These are phyloP conservation scores for Stagonosporopsis vannaccii DNA, from an alignment of 2,329 filamentous ascomycete species.

Conservation along the genomic window DNA sequence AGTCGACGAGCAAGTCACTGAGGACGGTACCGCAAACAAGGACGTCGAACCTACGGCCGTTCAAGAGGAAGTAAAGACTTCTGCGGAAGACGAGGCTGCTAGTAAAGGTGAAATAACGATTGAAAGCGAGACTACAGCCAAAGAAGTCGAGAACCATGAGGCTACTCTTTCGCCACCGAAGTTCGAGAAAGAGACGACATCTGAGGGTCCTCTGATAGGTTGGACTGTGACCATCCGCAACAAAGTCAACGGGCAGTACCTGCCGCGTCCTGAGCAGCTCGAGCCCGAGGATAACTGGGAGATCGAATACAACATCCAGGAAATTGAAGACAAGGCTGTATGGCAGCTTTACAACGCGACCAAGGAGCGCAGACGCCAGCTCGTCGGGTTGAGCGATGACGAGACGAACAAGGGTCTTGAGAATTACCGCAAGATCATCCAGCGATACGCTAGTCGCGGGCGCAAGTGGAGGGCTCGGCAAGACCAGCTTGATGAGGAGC, in stretches of 20 bases:
- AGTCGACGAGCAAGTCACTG: slow-evolving; percentile 43
- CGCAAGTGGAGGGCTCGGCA: slow-evolving; percentile 64
- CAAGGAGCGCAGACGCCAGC: slow-evolving; percentile 63
- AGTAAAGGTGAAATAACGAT: slow-evolving; percentile 7
- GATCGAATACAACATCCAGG: slow-evolving; percentile 79
- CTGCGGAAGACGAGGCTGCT: not conserved
- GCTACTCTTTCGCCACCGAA: not conserved
- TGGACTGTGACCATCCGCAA: slow-evolving; percentile 77
- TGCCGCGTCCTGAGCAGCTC: slow-evolving; percentile 66
- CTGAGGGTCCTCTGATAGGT: slow-evolving; percentile 62
- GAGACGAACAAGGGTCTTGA: slow-evolving; percentile 47
- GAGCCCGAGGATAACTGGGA: slow-evolving; percentile 65
- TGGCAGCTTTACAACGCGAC: slow-evolving; percentile 47
- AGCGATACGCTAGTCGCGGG: slow-evolving; percentile 62
- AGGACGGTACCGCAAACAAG: slow-evolving; percentile 25
- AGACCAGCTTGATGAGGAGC: slow-evolving; percentile 59
- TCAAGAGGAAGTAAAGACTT: not conserved
- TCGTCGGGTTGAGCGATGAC: slow-evolving; percentile 50
- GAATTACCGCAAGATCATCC: slow-evolving; percentile 56
- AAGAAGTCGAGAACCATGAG: not conserved
- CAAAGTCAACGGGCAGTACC: slow-evolving; percentile 70
- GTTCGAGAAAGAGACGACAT: not conserved
- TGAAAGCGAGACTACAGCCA: not conserved
- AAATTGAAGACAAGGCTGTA: slow-evolving; percentile 49
- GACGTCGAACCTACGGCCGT: slow-evolving; percentile 1